Conservation (phyloP, 129 eudicot genomes). For the Daucus carota region DNA sequence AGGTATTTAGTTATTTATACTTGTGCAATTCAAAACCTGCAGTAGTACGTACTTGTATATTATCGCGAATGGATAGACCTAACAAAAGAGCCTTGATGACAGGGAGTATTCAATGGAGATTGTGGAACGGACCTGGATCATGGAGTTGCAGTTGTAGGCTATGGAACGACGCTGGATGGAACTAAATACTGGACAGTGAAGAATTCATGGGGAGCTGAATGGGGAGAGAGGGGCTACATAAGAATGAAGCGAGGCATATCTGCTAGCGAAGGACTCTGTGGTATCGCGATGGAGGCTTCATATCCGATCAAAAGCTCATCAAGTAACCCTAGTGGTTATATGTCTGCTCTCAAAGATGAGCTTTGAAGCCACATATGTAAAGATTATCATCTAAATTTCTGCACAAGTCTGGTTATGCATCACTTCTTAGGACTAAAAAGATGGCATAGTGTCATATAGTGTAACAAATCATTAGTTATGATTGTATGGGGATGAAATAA, state of each 20-base stretch:
- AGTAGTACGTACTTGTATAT: not conserved
- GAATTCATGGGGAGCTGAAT: slow-evolving; percentile 70
- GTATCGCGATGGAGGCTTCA: slow-evolving; percentile 31
- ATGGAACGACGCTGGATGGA: slow-evolving; percentile 60
- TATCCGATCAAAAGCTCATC: slow-evolving; percentile 66
- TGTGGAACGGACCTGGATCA: slow-evolving; percentile 65
- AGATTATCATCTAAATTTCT: not conserved
- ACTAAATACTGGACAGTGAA: slow-evolving; percentile 76
- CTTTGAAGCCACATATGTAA: slow-evolving; percentile 29
- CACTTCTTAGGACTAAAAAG: slow-evolving; percentile 2
- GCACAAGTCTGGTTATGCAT: not conserved
- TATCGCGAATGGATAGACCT: not conserved
- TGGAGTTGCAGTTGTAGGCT: slow-evolving; percentile 77
- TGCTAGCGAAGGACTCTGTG: slow-evolving; percentile 41
- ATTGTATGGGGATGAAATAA: slow-evolving; percentile 7
- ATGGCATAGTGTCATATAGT: slow-evolving; percentile 3
- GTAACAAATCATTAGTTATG: not conserved
- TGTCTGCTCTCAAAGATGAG: slow-evolving; percentile 41
- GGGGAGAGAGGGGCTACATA: slow-evolving; percentile 78
- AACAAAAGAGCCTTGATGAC: not conserved
- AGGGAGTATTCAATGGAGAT: slow-evolving; percentile 68
- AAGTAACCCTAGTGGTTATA: slow-evolving; percentile 20
- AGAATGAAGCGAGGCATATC: slow-evolving; percentile 34
- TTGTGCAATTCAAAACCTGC: not conserved
- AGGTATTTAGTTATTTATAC: slow-evolving; percentile 34